A percentile compares a stretch with the other conserved stretches of the same genome.
Evolutionary conservation across 1,284 basidiomycete species (phyloP).

Genomic region (Megacollybia platyphylla): DNA sequence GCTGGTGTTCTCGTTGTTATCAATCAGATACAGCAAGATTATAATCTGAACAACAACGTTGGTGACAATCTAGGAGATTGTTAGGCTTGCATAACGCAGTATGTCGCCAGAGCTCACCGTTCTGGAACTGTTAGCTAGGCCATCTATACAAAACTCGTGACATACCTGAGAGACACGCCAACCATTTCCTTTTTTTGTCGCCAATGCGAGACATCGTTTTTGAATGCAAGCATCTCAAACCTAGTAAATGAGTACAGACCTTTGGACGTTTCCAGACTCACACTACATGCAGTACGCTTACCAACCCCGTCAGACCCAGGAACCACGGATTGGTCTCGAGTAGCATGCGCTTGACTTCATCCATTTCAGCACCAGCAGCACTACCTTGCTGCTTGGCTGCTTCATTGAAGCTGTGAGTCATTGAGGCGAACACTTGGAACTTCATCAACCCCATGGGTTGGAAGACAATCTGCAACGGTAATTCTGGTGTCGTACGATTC

Average conservation of each 20-base stretch:
- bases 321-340: slow-evolving; percentile 92
- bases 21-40: slow-evolving; percentile 86
- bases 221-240: slow-evolving; percentile 93
- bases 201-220: slow-evolving; percentile 91
- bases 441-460: slow-evolving; percentile 80
- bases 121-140: slow-evolving; percentile 11
- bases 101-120: slow-evolving; percentile 18
- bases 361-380: slow-evolving; percentile 59
- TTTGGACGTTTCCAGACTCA: slow-evolving; percentile 24
- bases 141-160: slow-evolving; percentile 5
- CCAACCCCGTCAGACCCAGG: slow-evolving; percentile 68
- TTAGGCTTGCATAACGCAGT: too few relatives aligned
- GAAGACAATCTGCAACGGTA: slow-evolving; percentile 77
- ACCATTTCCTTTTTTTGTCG: slow-evolving; percentile 81
- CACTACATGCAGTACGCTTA: slow-evolving; percentile 81
- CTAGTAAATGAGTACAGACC: slow-evolving; percentile 21
- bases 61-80: slow-evolving; percentile 57
- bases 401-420: slow-evolving; percentile 77
- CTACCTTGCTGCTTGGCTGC: slow-evolving; percentile 63
- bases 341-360: slow-evolving; percentile 90
- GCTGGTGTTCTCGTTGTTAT: slow-evolving; percentile 89
- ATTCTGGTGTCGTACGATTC: slow-evolving; percentile 58
- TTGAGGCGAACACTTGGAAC: slow-evolving; percentile 73
- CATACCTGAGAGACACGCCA: slow-evolving; percentile 72
- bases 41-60: slow-evolving; percentile 89